phyloP scores from a whole-genome alignment of 148 eudicot genomes.

The Rheum nobile region DNA sequence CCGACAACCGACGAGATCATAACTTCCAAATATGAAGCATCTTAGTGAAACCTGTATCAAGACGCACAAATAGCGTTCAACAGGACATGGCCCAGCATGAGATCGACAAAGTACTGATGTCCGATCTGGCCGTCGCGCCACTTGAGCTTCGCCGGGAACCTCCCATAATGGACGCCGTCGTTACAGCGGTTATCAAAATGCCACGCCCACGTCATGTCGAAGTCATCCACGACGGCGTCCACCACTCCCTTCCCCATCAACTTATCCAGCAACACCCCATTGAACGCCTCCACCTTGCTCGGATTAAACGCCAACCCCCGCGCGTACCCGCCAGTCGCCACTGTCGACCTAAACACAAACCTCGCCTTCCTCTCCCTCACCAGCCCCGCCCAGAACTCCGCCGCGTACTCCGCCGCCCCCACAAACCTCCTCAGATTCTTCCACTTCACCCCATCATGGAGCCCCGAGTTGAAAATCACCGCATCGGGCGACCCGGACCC shows the following conservation, averaged over 20 bases:
- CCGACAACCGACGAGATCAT: too few species aligned
- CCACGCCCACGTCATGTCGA: constrained; percentile 95
- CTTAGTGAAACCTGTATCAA: not conserved
- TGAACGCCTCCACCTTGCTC: constrained; percentile 72
- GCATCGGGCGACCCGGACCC: constrained; percentile 42
- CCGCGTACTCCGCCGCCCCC: constrained; percentile 59
- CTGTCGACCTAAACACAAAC: constrained; percentile 70
- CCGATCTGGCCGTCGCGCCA: constrained; percentile 95
- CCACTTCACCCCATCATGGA: constrained; percentile 80
- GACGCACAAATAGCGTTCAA: constrained; percentile 49
- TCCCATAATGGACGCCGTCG: constrained; percentile 95
- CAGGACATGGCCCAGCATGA: constrained; percentile 90
- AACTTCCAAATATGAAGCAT: too few species aligned
- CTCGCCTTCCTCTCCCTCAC: constrained; percentile 29
- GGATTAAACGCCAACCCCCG: constrained; percentile 69
- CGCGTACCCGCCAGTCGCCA: constrained; percentile 82
- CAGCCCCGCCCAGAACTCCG: constrained; percentile 61
- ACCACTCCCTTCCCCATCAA: constrained; percentile 40
- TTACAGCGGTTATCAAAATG: constrained; percentile 89
- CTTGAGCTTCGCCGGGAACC: constrained; percentile 59
- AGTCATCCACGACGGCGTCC: constrained; percentile 63
- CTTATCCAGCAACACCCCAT: constrained; percentile 75
- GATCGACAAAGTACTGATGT: constrained; percentile 92
- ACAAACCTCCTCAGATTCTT: constrained; percentile 36
- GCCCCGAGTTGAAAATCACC: constrained; percentile 38